Percentiles rank a stretch among this genome's conserved stretches.
These are phyloP conservation scores for Glycyrrhiza uralensis DNA, from an alignment of 306 rosid species.

Conservation along the genomic window DNA sequence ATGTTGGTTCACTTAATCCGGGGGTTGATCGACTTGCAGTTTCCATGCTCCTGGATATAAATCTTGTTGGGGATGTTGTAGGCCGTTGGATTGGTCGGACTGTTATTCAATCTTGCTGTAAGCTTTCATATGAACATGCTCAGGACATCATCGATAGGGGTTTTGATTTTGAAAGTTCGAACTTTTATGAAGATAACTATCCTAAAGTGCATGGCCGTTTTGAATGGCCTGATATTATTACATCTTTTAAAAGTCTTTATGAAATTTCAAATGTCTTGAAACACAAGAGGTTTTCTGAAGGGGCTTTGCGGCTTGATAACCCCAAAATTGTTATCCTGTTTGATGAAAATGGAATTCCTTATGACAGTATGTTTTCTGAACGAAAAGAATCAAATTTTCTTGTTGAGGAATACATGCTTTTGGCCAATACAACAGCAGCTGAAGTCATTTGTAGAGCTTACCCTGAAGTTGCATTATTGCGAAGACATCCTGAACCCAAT, in stretches of 20 bases:
- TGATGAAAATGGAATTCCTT: slow-evolving; percentile 71
- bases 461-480: slow-evolving; percentile 71
- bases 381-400: slow-evolving; percentile 62
- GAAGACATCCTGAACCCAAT: slow-evolving; percentile 90
- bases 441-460: slow-evolving; percentile 82
- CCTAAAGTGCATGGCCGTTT: slow-evolving; percentile 65
- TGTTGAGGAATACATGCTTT: slow-evolving; percentile 89
- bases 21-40: slow-evolving; percentile 83
- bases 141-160: slow-evolving; percentile 65
- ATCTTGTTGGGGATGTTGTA: slow-evolving; percentile 55
- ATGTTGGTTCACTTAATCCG: slow-evolving; percentile 76
- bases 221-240: slow-evolving; percentile 61
- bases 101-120: slow-evolving; percentile 82
- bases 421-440: slow-evolving; percentile 79
- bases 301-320: slow-evolving; percentile 73
- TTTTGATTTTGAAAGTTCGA: slow-evolving; percentile 31
- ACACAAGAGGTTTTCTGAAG: slow-evolving; percentile 61
- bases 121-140: slow-evolving; percentile 79
- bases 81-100: slow-evolving; percentile 80
- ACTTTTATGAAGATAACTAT: slow-evolving; percentile 17
- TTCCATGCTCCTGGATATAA: slow-evolving; percentile 68
- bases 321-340: slow-evolving; percentile 50
- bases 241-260: slow-evolving; percentile 58
- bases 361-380: slow-evolving; percentile 50
- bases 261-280: slow-evolving; percentile 56